A percentile compares a stretch with the other conserved stretches of the same genome.
Evolutionary conservation across 1,284 basidiomycete species (phyloP).

Genomic region (Cutaneotrichosporon sp.): DNA sequence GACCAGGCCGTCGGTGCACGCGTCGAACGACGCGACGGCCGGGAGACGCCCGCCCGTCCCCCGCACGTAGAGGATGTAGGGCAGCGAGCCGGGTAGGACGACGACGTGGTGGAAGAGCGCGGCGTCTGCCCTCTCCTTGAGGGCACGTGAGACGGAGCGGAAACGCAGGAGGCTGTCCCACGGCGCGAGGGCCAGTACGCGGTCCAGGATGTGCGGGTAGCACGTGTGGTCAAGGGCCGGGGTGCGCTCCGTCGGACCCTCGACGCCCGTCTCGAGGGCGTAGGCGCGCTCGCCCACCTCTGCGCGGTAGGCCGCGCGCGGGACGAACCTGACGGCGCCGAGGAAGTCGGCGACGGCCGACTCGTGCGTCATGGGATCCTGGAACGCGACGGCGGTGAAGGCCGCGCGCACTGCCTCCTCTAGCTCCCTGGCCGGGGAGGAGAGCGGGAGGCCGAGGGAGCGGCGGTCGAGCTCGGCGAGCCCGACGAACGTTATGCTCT

Average conservation of each 20-base stretch:
- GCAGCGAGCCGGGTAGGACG: not conserved
- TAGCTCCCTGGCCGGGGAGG: not conserved
- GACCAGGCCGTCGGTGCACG: not conserved
- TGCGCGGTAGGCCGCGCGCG: not conserved
- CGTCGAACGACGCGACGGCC: not conserved
- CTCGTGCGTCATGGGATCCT: not conserved
- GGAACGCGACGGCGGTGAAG: not conserved
- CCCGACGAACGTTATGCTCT: not conserved
- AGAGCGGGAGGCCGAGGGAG: not conserved
- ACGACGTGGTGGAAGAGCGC: conserved; percentile 8
- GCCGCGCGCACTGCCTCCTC: not conserved
- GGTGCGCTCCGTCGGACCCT: not conserved
- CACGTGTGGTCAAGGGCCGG: not conserved
- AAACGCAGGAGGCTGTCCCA: not conserved
- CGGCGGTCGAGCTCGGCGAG: not conserved
- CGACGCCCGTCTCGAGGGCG: not conserved
- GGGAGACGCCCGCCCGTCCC: not conserved
- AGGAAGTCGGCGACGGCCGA: not conserved
- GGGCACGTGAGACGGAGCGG: not conserved
- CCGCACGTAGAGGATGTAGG: not conserved
- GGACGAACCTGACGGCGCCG: not conserved
- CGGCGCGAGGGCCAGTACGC: not conserved
- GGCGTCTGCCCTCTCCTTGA: not conserved
- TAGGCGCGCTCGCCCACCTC: not conserved
- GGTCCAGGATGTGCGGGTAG: conserved; percentile 17